Base-by-base conservation (phyloP, 1,139 yeast genomes). In the Trichomonascaceae sp. region DNA sequence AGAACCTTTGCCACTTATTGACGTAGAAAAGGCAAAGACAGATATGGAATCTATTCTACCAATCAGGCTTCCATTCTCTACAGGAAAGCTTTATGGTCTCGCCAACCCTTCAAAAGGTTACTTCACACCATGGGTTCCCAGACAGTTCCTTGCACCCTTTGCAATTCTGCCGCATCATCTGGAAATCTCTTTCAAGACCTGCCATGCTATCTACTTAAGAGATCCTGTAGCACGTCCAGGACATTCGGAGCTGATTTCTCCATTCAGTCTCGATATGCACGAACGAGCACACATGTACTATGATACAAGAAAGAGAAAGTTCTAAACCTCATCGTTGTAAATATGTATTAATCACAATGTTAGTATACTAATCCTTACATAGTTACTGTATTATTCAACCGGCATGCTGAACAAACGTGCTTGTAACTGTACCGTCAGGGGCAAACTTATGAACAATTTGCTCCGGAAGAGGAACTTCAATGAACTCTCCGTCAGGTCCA, bases 151-250 rank as follows among this genome's bases (percentile, higher is more conserved):
- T 60, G 91, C 96, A 4, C 95, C 96, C 49, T 89, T 91, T 71
- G 95, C 98, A 15, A 80, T 93, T 57, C 79, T 89, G 63, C 99
- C 99, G 30, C 84, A 87, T 58, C 98, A 93, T 70, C 77, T 93
- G 57, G 99, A 93, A 72, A 76, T 95, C 43, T 87, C 95, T 19
- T 91, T 88, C 71, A 80, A 81, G 58, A 89, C 97, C 8, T 91
- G 98, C 69, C 96, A 91, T 71, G 98, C 97, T 10, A 85, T 93
- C 32, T 93, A 93, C 72, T 75, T 93, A 71, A 85, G 97, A 73
- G 96, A 93, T 70, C 99, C 99, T 15, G 91, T 93, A 55, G 96
- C 98, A 12, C 82, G 98, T 71, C 97, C 98, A 12, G 98, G 96
- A 51, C 91, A 87, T 66, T 87, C 97, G 32, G 99, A 93, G 74